These are phyloP conservation scores for Pythium folliculosum DNA, from an alignment of 352 stramenopile genomes.

Conservation along the genomic window DNA sequence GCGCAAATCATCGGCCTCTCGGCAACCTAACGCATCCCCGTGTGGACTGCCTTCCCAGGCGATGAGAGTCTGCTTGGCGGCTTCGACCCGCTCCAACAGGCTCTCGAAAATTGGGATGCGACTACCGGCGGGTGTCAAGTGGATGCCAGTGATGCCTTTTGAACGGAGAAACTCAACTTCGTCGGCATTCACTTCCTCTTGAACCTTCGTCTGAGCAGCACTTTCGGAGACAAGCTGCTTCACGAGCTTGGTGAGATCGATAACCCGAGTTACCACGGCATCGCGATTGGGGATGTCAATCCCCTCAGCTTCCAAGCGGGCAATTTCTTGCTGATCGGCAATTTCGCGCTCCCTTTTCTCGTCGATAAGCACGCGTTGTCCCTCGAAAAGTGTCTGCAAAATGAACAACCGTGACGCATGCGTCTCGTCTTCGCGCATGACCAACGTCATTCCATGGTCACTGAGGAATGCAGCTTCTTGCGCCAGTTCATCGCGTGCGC, in stretches of 20 bases:
- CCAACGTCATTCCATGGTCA: conserved; percentile 11
- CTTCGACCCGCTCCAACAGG: conserved; percentile 10
- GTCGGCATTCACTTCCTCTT: neutral
- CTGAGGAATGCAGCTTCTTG: conserved; percentile 20
- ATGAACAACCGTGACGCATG: conserved; percentile 36
- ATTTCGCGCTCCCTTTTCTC: conserved; percentile 62
- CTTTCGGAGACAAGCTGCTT: neutral
- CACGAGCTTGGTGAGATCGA: conserved; percentile 19
- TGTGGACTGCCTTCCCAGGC: conserved; percentile 24
- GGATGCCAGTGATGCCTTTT: neutral
- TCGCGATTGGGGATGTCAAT: conserved; percentile 25
- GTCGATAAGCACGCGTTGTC: conserved; percentile 52
- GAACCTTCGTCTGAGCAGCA: neutral
- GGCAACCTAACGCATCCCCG: conserved; percentile 9
- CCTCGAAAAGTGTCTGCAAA: conserved; percentile 47
- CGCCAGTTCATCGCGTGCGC: conserved; percentile 1
- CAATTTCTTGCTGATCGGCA: conserved; percentile 33
- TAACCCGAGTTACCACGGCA: conserved; percentile 29
- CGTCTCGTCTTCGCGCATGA: neutral
- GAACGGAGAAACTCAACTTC: conserved; percentile 13
- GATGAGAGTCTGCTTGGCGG: neutral
- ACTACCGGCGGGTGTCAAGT: neutral
- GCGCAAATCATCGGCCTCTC: conserved; percentile 11
- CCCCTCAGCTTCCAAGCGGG: conserved; percentile 35
- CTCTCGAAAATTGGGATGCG: conserved; percentile 17